A percentile compares a stretch with the other conserved stretches of the same genome.
These are phyloP conservation scores for Leptographium procerum DNA, from an alignment of 2,329 filamentous ascomycete species.

Conservation along the genomic window DNA sequence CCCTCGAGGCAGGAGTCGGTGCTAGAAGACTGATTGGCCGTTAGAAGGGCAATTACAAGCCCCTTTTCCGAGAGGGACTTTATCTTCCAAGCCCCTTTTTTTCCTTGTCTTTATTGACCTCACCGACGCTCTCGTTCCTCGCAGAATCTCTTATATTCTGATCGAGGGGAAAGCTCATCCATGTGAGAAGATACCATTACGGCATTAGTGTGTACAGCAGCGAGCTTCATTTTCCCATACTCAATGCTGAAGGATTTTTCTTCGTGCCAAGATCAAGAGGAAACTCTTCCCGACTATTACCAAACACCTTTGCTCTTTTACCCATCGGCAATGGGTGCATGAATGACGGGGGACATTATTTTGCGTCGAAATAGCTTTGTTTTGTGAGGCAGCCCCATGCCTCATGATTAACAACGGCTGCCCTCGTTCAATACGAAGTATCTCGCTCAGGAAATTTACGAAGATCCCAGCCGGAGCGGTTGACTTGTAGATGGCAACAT, in stretches of 20 bases:
- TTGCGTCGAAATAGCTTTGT: neutral
- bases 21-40: neutral
- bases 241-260: constrained; percentile 43
- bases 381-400: no score
- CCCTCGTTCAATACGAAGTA: no score
- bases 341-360: constrained; percentile 36
- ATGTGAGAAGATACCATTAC: constrained; percentile 14
- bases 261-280: constrained; percentile 41
- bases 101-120: neutral
- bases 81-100: no score
- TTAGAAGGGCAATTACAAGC: neutral
- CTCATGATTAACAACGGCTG: no score
- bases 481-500: no score
- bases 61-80: no score
- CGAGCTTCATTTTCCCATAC: constrained; percentile 32
- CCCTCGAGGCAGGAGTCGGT: neutral
- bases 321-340: constrained; percentile 37
- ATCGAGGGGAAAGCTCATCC: neutral
- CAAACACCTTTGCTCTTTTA: constrained; percentile 38
- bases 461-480: no score
- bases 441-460: no score
- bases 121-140: neutral
- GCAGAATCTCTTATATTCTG: neutral
- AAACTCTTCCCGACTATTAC: constrained; percentile 37
- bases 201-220: constrained; percentile 52